phyloP scores from a whole-genome alignment of 345 rosid species.

The Camelina laxa region DNA sequence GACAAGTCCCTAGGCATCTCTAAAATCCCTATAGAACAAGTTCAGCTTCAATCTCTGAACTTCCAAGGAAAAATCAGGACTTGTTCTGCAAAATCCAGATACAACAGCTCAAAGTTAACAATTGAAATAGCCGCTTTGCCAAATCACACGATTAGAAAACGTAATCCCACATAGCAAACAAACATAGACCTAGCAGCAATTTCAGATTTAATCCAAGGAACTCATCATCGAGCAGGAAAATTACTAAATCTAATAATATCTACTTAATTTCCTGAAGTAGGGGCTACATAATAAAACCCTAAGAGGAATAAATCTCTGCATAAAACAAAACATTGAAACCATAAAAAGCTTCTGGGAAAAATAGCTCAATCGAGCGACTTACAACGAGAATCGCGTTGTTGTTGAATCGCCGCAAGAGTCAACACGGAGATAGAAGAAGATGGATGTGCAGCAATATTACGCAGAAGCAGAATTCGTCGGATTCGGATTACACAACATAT shows the following conservation, averaged over 20 bases:
- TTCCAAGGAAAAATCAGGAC: background rate
- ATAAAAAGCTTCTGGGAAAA: background rate
- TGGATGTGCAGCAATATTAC: background rate
- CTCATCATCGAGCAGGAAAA: conserved; percentile 5
- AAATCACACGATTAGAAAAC: background rate
- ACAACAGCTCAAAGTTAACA: background rate
- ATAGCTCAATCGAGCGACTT: conserved; percentile 20
- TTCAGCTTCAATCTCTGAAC: background rate
- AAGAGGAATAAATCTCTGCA: background rate
- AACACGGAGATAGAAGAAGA: conserved; percentile 23
- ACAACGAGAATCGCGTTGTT: conserved; percentile 29
- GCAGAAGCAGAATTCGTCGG: background rate
- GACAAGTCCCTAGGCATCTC: conserved; percentile 88
- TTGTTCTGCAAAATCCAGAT: conserved; percentile 33
- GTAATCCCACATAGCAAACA: background rate
- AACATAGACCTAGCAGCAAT: background rate
- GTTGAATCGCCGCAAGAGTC: conserved; percentile 35
- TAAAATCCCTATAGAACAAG: conserved; percentile 8
- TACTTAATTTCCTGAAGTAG: background rate
- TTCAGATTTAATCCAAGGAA: background rate
- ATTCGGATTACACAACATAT: too few relatives aligned
- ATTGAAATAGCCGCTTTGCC: background rate
- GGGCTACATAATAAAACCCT: conserved; percentile 15
- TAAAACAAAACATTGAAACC: background rate
- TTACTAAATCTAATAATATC: background rate